Base-by-base conservation (phyloP, 73 alveolate genomes). In the Paramecium sexaurelia region DNA sequence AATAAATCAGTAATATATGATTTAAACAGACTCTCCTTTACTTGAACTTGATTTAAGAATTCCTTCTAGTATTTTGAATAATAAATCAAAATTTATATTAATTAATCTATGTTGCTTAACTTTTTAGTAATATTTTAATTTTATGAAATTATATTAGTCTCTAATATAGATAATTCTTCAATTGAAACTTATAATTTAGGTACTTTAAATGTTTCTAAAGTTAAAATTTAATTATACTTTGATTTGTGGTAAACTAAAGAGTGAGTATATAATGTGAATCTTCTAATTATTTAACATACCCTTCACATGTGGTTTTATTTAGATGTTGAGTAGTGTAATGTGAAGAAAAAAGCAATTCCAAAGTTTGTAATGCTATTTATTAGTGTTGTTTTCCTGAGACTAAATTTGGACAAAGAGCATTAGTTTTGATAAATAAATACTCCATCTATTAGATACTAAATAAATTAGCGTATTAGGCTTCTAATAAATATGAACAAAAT, bases 401-500 rank as follows among this genome's bases (percentile, higher is more conserved):
- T 17, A 51, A 1, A 51, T 51, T 51, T 5, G 67, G 67, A 51
- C 67, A 61, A 0, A 29, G 47, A 2, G 47, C 45, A 61, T 11
- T 61, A 26, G 83, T 29, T 61, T 61, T 61, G 0, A 45, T 11
- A 26, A 61, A 61, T 61, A 61, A 13, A 11, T 61, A 61, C 26
- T 61, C 47, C 83, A 61, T 61, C 26, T 61, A 24, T 61, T 61
- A 9, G 6, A 10, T 29, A 29, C 11, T 61, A 32, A 61, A 61
- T 9, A 32, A 6, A 32, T 32, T 29, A 26, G 39, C 43, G 26
- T 61, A 61, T 13, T 29, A 11, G 1, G 83, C 83, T 24, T 32
- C 83, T 24, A 29, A 26, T 61, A 61, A 61, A 29, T 61, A 61
- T 26, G 83, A 61, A 24, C 83, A 61, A 61, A 61, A 61, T 61